Evolutionary conservation across 2,329 filamentous ascomycete species (phyloP), one percentile per base, ranked within the genome.

Genomic region (Aspergillus viridinutans): DNA sequence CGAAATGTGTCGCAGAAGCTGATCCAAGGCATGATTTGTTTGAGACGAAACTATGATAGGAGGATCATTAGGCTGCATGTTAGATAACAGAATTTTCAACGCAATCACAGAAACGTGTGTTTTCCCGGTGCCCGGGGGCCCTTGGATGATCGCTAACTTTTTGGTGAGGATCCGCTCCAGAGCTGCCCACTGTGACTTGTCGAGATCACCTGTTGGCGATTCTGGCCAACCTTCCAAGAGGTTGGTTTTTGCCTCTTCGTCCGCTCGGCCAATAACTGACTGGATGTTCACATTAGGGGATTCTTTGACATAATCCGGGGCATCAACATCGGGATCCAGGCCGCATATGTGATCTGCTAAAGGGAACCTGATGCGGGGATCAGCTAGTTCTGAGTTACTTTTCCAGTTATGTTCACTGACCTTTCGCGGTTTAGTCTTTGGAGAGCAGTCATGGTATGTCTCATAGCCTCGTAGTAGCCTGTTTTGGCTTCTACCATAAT

Each of bases 11-110:
- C 77, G 75, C 0, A 96, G 77, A 0, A 97, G 78, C 68, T 96
- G 92, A 64, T 97, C 92, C 0, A 96, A 76, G 0, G 92, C 92
- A 72, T 96, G 91, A 58, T 97, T 97, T 0, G 92, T 97, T 65
- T 96, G 91, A 7, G 90, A 91, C 0, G 91, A 83, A 3, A 96
- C 80, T 21, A 96, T 80, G 29, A 97, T 86, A 0, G 90, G 90
- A 8, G 86, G 81, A 56, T 87, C 84, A 0, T 73, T 77, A 1
- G 68, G 65, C 2, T 71, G 69, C 66, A 84, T 80, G 53, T 88
- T 90, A 1, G 79, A 73, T 0, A 90, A 76, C 53, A 92, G 76
- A 1, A 87, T 78, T 49, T 83, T 84, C 9, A 97, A 71, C 0
- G 88, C 88, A 26, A 86, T 76, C 2, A 93, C 84, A 0, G 90